Percentiles rank a stretch among this genome's conserved stretches.
These are phyloP conservation scores for Wallacemonas rigidus DNA, from an alignment of 208 protist species.

Conservation along the genomic window DNA sequence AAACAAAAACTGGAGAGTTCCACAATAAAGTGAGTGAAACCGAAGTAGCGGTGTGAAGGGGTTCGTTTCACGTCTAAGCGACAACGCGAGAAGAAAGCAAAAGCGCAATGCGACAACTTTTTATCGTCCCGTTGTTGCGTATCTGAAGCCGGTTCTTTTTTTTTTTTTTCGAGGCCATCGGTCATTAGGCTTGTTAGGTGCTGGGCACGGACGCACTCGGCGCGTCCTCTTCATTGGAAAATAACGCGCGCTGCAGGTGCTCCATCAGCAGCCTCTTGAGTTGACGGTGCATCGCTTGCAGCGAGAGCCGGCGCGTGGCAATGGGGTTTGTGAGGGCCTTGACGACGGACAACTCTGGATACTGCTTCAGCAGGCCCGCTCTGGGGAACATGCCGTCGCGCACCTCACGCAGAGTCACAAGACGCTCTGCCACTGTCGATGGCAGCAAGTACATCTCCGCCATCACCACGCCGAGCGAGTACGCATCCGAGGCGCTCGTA, in stretches of 20 bases:
- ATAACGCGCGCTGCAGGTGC: neutral
- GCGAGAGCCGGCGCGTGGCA: conserved; percentile 25
- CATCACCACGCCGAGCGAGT: conserved; percentile 70
- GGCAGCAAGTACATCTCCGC: conserved; percentile 87
- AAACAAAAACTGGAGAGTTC: too few species aligned
- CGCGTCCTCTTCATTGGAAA: neutral
- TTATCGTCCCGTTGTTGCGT: too few species aligned
- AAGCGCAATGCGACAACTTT: too few species aligned
- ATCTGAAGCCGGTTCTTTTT: too few species aligned
- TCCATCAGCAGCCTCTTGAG: conserved; percentile 14
- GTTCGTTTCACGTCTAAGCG: too few species aligned
- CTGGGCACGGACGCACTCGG: neutral
- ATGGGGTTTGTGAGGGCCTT: conserved; percentile 35
- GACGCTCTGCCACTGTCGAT: conserved; percentile 71
- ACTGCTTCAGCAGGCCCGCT: conserved; percentile 30
- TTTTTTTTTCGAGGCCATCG: too few species aligned
- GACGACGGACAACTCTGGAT: conserved; percentile 70
- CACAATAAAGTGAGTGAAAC: too few species aligned
- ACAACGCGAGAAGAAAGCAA: too few species aligned
- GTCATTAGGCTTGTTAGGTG: neutral
- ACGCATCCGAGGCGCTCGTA: conserved; percentile 69
- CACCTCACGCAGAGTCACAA: conserved; percentile 52
- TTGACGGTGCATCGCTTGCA: conserved; percentile 15
- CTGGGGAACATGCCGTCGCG: conserved; percentile 56
- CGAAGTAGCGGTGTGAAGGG: too few species aligned